These are phyloP conservation scores for Parathielavia hyrcaniae DNA, from an alignment of 495 filamentous ascomycete genomes.

Conservation along the genomic window DNA sequence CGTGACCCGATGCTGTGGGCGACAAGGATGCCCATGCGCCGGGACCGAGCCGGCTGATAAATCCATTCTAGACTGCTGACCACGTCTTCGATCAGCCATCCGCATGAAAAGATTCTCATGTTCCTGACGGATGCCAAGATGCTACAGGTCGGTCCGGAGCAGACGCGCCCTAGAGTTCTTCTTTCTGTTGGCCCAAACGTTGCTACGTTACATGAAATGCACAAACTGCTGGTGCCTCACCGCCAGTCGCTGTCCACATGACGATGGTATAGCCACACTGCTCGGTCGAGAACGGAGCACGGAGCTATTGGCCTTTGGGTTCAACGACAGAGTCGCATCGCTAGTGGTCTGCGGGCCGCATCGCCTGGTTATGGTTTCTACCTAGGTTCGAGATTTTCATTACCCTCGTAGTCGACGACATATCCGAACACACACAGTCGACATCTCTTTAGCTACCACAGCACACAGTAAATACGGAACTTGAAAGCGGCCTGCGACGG, in stretches of 20 bases:
- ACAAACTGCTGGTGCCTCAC: background rate
- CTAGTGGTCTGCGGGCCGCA: background rate
- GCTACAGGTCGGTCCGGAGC: no score
- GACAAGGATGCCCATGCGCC: background rate
- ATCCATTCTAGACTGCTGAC: no score
- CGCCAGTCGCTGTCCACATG: background rate
- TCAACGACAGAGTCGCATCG: background rate
- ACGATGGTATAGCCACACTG: background rate
- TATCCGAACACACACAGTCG: no score
- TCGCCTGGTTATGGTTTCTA: background rate
- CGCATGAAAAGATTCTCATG: no score
- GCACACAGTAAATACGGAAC: background rate
- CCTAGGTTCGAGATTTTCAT: background rate
- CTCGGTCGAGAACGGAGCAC: background rate
- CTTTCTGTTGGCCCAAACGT: background rate
- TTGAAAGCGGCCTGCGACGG: background rate
- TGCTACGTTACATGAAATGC: background rate
- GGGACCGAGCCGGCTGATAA: no score
- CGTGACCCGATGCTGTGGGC: conserved; percentile 2
- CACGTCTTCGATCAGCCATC: no score
- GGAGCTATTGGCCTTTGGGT: background rate
- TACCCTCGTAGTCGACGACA: no score
- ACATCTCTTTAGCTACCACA: no score
- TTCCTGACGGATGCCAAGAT: background rate
- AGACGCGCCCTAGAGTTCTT: no score